Base-by-base conservation (phyloP, 805 yeast species). In the Lachancea cidri region DNA sequence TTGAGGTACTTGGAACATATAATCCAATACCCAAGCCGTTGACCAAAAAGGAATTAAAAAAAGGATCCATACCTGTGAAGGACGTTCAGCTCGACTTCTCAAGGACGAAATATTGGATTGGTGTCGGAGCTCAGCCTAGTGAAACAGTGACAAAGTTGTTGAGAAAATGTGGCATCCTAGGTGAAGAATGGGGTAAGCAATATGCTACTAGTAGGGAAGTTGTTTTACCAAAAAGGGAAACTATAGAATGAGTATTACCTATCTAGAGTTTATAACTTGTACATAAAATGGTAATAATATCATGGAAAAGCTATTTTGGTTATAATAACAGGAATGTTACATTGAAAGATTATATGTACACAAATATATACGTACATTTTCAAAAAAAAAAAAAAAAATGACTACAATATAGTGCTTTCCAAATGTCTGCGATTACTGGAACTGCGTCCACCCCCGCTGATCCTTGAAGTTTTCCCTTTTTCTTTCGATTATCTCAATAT, bases 91-190 rank as follows among this genome's bases (percentile, higher is more conserved):
- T 93, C 29, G 98, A 93, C 60, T 88, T 93, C 58, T 79, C 79
- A 49, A 78, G 96, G 54, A 79, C 96, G 4, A 87, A 87, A 62
- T 93, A 93, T 65, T 93, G 98, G 98, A 68, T 93, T 27, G 95
- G 96, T 54, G 95, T 87, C 15, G 98, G 98, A 9, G 98, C 98
- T 1, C 95, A 86, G 60, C 95, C 96, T 5, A 79, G 91, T 17
- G 88, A 83, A 33, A 70, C 93, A 3, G 95, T 91, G 9, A 74
- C 79, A 2, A 78, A 78, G 49, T 67, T 93, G 39, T 76, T 93
- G 60, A 81, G 79, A 58, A 86, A 81, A 62, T 87, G 85, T 34
- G 88, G 96, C 45, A 75, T 77, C 42, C 42, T 61, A 32, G 54
- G 50, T 20, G 47, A 48, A 18, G 52, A 45, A 22, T 60, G 63